These are phyloP conservation scores for Lactifluus piperatus DNA, from an alignment of 768 basidiomycete genomes.

Conservation along the genomic window DNA sequence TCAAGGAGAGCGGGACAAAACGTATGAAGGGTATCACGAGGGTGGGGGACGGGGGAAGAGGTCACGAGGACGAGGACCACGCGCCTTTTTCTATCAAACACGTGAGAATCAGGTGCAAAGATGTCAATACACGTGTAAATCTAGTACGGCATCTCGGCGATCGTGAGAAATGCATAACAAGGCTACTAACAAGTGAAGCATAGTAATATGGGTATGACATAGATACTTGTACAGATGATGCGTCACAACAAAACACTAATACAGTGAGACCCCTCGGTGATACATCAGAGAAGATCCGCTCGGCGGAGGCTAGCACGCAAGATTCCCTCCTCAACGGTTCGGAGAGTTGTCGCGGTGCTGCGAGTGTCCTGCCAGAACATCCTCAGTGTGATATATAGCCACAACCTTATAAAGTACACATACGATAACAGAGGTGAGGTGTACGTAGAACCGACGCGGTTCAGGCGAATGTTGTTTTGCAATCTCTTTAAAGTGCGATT, in stretches of 20 bases:
- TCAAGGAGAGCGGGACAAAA: background rate
- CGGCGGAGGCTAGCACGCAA: conserved; percentile 59
- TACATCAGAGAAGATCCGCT: conserved; percentile 53
- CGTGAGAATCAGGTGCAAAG: conserved; percentile 23
- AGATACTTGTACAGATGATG: background rate
- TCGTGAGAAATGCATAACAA: background rate
- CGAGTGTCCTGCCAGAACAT: conserved; percentile 50
- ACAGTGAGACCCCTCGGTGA: background rate
- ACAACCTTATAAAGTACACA: conserved; percentile 25
- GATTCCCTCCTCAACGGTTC: conserved; percentile 61
- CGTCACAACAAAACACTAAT: background rate
- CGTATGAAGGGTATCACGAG: conserved; percentile 18
- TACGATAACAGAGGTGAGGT: conserved; percentile 73
- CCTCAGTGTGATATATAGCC: conserved; percentile 1
- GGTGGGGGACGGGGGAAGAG: conserved; percentile 11
- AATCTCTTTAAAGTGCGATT: conserved; percentile 73
- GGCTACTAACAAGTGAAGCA: background rate
- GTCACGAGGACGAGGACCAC: conserved; percentile 21
- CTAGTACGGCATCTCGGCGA: conserved; percentile 15
- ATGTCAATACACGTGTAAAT: conserved; percentile 18
- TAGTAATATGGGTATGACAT: background rate
- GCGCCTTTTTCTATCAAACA: conserved; percentile 17
- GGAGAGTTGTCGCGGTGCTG: conserved; percentile 61
- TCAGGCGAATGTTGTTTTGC: conserved; percentile 52
- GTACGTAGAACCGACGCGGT: conserved; percentile 58